Evolutionary conservation across 495 filamentous ascomycete species (phyloP).

Genomic region (Daldinia loculata): DNA sequence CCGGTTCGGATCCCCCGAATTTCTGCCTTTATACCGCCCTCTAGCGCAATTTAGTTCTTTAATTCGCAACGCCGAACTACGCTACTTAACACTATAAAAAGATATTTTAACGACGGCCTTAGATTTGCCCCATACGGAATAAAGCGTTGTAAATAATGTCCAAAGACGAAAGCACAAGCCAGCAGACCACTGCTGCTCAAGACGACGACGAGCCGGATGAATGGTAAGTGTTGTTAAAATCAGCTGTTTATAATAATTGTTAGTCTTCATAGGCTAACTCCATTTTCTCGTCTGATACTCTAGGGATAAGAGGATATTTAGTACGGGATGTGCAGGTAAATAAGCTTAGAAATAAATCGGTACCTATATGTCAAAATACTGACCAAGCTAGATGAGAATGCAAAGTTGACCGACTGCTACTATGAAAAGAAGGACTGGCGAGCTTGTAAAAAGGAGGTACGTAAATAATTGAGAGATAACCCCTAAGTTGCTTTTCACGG

Average conservation of each 20-base stretch:
- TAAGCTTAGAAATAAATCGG: constrained; percentile 17
- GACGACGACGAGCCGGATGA: constrained; percentile 93
- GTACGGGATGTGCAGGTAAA: constrained; percentile 90
- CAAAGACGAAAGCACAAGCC: constrained; percentile 55
- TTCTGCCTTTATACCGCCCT: constrained; percentile 34
- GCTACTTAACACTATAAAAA: constrained; percentile 13
- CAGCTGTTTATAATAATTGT: not conserved
- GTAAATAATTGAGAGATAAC: constrained; percentile 38
- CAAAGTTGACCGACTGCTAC: constrained; percentile 92
- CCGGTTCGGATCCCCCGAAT: constrained; percentile 25
- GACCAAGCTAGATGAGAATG: constrained; percentile 74
- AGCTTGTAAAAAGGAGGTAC: constrained; percentile 85
- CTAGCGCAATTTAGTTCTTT: constrained; percentile 28
- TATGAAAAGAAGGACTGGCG: constrained; percentile 98
- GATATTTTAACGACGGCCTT: not conserved
- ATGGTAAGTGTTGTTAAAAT: constrained; percentile 67
- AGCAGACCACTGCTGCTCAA: constrained; percentile 51
- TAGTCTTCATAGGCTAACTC: constrained; percentile 19
- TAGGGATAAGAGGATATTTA: constrained; percentile 93
- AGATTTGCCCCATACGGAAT: not conserved
- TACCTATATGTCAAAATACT: constrained; percentile 8
- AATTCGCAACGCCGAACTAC: constrained; percentile 14
- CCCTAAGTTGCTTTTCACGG: constrained; percentile 6
- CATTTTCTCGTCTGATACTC: constrained; percentile 2
- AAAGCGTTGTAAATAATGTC: constrained; percentile 54